Evolutionary conservation across 1,284 basidiomycete genomes (phyloP).

Genomic region (Melampsora americana): DNA sequence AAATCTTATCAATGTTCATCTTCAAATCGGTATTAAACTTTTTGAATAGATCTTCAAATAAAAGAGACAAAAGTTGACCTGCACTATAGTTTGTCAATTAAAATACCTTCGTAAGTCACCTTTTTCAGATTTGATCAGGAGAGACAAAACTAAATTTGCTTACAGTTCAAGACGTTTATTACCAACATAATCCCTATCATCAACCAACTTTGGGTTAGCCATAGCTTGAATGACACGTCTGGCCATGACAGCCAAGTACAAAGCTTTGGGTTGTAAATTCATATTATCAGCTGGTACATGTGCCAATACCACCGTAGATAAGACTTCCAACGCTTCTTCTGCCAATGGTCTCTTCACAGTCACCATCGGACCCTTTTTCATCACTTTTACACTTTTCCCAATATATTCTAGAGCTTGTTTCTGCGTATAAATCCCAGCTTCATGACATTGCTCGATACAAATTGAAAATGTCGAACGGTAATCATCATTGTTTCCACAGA

Average conservation of each 20-base stretch:
- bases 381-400: conserved; percentile 84
- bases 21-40: conserved; percentile 97
- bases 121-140: not conserved
- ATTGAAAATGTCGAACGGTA: conserved; percentile 86
- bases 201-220: conserved; percentile 93
- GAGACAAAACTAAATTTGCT: conserved; percentile 52
- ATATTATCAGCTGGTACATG: conserved; percentile 89
- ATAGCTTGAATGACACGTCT: conserved; percentile 92
- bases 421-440: conserved; percentile 80
- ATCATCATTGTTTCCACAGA: conserved; percentile 84
- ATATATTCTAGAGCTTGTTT: conserved; percentile 96
- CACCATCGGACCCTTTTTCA: conserved; percentile 65
- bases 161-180: conserved; percentile 98
- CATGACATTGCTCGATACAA: conserved; percentile 80
- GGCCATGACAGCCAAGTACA: conserved; percentile 98
- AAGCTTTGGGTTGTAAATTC: conserved; percentile 90
- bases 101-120: no score
- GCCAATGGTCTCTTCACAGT: conserved; percentile 68
- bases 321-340: conserved; percentile 93
- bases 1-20: conserved; percentile 91
- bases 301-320: conserved; percentile 93
- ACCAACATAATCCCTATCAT: conserved; percentile 98
- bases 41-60: conserved; percentile 99
- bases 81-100: conserved; percentile 62
- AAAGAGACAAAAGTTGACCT: conserved; percentile 86